Evolutionary conservation across 2,329 filamentous ascomycete species (phyloP).

Genomic region (Hymenoscyphus infarciens): DNA sequence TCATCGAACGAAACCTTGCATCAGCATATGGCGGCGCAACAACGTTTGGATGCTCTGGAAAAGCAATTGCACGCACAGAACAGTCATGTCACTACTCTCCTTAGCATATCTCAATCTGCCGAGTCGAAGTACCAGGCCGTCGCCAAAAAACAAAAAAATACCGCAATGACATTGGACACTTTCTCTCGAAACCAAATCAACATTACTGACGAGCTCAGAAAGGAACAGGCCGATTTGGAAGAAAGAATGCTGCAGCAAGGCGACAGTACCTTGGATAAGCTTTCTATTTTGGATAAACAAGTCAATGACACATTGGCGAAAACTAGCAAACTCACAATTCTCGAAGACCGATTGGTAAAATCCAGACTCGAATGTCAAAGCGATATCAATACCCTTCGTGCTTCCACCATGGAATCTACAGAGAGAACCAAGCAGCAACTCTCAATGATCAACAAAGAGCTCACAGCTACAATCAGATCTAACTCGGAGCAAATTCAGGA

Average conservation of each 20-base stretch:
- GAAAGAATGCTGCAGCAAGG: background rate
- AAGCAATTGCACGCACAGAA: background rate
- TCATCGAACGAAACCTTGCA: background rate
- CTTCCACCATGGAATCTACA: background rate
- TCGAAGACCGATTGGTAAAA: background rate
- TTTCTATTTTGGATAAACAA: background rate
- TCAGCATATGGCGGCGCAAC: background rate
- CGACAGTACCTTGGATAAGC: background rate
- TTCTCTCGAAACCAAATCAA: background rate
- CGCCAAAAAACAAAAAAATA: background rate
- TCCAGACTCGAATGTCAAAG: background rate
- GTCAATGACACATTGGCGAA: background rate
- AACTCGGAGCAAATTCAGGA: background rate
- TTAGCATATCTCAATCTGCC: background rate
- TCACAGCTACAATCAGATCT: background rate
- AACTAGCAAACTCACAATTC: background rate
- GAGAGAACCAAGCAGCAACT: background rate
- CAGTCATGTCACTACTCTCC: background rate
- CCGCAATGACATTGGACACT: background rate
- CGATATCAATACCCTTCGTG: background rate
- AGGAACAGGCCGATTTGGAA: background rate
- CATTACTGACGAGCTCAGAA: background rate
- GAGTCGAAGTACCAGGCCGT: background rate
- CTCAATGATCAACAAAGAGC: background rate
- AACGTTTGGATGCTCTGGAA: background rate